phyloP scores from a whole-genome alignment of 805 yeast genomes.

The Candida golubevii region DNA sequence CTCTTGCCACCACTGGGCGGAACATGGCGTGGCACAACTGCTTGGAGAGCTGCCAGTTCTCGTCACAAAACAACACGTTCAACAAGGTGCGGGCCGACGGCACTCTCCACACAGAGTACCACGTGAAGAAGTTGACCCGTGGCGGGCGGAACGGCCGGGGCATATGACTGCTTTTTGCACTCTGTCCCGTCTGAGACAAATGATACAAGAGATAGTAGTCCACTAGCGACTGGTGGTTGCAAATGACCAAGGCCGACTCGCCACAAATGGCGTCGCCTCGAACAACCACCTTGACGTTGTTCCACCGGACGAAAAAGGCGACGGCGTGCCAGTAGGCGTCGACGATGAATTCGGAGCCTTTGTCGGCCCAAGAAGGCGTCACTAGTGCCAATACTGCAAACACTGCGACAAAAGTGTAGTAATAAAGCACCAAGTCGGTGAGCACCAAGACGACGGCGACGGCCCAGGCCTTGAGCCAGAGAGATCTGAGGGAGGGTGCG shows the following conservation, averaged over 20 bases:
- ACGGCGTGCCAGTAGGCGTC: slow-evolving; percentile 16
- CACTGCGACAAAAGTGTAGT: slow-evolving; percentile 21
- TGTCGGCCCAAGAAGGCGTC: slow-evolving; percentile 7
- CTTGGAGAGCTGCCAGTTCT: slow-evolving; percentile 59
- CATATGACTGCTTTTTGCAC: background rate
- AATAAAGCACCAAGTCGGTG: slow-evolving; percentile 11
- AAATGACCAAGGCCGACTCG: slow-evolving; percentile 36
- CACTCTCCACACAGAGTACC: slow-evolving; percentile 63
- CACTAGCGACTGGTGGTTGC: slow-evolving; percentile 65
- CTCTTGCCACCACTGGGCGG: slow-evolving; percentile 31
- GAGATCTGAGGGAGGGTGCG: slow-evolving; percentile 8
- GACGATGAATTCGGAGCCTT: slow-evolving; percentile 1
- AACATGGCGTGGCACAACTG: slow-evolving; percentile 34
- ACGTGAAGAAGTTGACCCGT: slow-evolving; percentile 56
- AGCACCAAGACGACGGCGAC: slow-evolving; percentile 16
- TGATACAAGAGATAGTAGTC: slow-evolving; percentile 57
- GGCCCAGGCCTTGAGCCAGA: slow-evolving; percentile 15
- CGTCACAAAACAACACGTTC: slow-evolving; percentile 55
- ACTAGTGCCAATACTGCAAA: slow-evolving; percentile 11
- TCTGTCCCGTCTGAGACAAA: slow-evolving; percentile 26
- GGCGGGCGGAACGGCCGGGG: slow-evolving; percentile 28
- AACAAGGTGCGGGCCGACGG: slow-evolving; percentile 50
- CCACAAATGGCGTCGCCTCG: slow-evolving; percentile 39
- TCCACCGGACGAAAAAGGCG: slow-evolving; percentile 8
- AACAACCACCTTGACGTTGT: slow-evolving; percentile 31